Conservation (phyloP, 768 basidiomycete genomes). For the Omphalotus guepiniiformis region DNA sequence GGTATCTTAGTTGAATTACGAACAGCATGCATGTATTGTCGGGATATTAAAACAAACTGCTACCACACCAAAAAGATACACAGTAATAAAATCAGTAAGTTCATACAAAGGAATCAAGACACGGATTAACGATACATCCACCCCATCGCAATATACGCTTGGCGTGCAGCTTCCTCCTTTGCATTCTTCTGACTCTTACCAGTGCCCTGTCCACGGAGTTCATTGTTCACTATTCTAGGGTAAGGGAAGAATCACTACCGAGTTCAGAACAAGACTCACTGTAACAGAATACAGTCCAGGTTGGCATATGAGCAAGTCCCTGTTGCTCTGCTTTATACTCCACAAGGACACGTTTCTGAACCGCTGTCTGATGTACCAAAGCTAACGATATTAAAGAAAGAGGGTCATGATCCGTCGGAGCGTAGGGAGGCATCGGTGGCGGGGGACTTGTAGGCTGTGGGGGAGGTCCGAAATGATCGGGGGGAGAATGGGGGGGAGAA, state of each 20-base stretch:
- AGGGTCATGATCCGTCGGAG: not conserved
- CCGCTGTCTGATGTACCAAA: conserved; percentile 49
- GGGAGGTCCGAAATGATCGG: conserved; percentile 9
- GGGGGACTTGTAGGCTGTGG: conserved; percentile 18
- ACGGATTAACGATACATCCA: too few relatives aligned
- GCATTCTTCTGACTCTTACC: conserved; percentile 64
- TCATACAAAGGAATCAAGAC: not conserved
- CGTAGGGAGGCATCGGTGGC: conserved; percentile 14
- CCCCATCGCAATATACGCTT: conserved; percentile 49
- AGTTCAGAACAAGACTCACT: conserved; percentile 32
- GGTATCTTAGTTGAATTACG: conserved; percentile 37
- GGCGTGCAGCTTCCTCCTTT: conserved; percentile 63
- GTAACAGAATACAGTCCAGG: conserved; percentile 51
- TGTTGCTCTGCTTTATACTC: conserved; percentile 42
- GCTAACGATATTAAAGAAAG: conserved; percentile 35
- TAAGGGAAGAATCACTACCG: not conserved
- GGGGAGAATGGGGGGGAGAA: conserved; percentile 16
- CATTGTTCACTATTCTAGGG: conserved; percentile 42
- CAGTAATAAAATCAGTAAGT: conserved; percentile 8
- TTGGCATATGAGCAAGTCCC: conserved; percentile 52
- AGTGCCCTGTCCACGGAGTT: conserved; percentile 43
- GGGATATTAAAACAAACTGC: not conserved
- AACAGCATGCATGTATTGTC: not conserved
- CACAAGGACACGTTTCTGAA: conserved; percentile 40
- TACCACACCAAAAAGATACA: conserved; percentile 1